A percentile compares a stretch with the other conserved stretches of the same genome.
Conservation (phyloP, 2,329 filamentous ascomycete species). For the Trichothecium roseum region DNA sequence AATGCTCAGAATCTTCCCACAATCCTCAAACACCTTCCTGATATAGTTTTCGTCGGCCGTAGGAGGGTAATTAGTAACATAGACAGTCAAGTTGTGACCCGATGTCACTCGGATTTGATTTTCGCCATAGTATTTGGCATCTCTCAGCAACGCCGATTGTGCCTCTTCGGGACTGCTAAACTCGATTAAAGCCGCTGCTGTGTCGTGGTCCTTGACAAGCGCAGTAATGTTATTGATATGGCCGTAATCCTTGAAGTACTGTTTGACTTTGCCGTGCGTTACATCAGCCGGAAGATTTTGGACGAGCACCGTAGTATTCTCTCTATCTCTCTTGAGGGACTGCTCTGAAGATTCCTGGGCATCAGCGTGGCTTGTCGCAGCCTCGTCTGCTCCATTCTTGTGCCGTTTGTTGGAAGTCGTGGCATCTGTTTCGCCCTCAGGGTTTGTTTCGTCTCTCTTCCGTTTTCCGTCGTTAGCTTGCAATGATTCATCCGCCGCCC, state of each 20-base stretch:
- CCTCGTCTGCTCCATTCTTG: slow-evolving; percentile 32
- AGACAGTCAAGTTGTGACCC: slow-evolving; percentile 72
- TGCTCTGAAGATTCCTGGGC: slow-evolving; percentile 11
- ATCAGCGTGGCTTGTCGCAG: slow-evolving; percentile 9
- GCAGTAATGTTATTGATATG: slow-evolving; percentile 69
- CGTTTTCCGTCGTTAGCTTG: slow-evolving; percentile 49
- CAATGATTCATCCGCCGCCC: slow-evolving; percentile 9
- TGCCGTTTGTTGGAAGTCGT: slow-evolving; percentile 57
- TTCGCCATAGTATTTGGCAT: slow-evolving; percentile 70
- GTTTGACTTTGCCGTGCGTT: slow-evolving; percentile 62
- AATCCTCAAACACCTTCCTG: slow-evolving; percentile 57
- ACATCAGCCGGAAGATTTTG: slow-evolving; percentile 62
- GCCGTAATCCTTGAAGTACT: slow-evolving; percentile 89
- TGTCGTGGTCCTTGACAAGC: slow-evolving; percentile 45
- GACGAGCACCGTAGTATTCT: slow-evolving; percentile 79
- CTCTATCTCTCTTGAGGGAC: slow-evolving; percentile 66
- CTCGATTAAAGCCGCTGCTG: slow-evolving; percentile 68
- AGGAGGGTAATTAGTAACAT: slow-evolving; percentile 82
- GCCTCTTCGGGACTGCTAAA: slow-evolving; percentile 76
- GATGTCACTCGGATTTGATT: slow-evolving; percentile 63
- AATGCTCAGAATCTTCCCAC: slow-evolving; percentile 74
- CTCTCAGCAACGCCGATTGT: slow-evolving; percentile 66
- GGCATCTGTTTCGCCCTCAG: slow-evolving; percentile 26
- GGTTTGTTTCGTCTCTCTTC: slow-evolving; percentile 54
- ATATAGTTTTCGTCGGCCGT: slow-evolving; percentile 63